These are phyloP conservation scores for Trichoderma sp. DNA, from an alignment of 2,329 filamentous ascomycete species.

Conservation along the genomic window DNA sequence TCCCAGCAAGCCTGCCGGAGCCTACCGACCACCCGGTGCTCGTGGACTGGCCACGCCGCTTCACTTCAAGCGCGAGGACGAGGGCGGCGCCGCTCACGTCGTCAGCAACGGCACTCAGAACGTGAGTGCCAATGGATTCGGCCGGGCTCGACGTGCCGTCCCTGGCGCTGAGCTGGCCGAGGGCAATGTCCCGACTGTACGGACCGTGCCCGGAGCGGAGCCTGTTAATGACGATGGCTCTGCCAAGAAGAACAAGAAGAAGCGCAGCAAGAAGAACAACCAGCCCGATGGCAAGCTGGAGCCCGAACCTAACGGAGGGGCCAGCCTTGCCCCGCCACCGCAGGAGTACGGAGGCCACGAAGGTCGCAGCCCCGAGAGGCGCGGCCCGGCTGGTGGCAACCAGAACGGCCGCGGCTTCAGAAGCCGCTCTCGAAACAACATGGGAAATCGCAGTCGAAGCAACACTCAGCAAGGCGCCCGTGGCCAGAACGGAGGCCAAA, in stretches of 20 bases:
- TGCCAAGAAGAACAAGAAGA: constrained; percentile 99
- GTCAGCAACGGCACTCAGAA: constrained; percentile 74
- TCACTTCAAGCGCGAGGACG: constrained; percentile 96
- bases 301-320: constrained; percentile 45
- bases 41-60: constrained; percentile 85
- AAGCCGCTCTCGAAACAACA: constrained; percentile 56
- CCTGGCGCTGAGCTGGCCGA: constrained; percentile 80
- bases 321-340: constrained; percentile 47
- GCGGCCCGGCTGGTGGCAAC: constrained; percentile 41
- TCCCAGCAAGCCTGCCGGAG: constrained; percentile 93
- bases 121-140: constrained; percentile 77
- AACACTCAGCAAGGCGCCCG: constrained; percentile 46
- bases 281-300: constrained; percentile 64
- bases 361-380: constrained; percentile 65
- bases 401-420: constrained; percentile 48
- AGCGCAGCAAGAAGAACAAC: constrained; percentile 86
- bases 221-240: constrained; percentile 68
- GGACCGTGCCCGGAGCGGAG: constrained; percentile 63
- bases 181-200: constrained; percentile 64
- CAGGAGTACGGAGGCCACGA: constrained; percentile 47
- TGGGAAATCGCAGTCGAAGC: constrained; percentile 52
- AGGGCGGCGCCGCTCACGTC: constrained; percentile 85
- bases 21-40: constrained; percentile 91
- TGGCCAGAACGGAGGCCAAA: constrained; percentile 25
- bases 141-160: constrained; percentile 69